Evolutionary conservation across 176 grass and related monocot genomes (phyloP).

Genomic region (Cenchrus americanus): DNA sequence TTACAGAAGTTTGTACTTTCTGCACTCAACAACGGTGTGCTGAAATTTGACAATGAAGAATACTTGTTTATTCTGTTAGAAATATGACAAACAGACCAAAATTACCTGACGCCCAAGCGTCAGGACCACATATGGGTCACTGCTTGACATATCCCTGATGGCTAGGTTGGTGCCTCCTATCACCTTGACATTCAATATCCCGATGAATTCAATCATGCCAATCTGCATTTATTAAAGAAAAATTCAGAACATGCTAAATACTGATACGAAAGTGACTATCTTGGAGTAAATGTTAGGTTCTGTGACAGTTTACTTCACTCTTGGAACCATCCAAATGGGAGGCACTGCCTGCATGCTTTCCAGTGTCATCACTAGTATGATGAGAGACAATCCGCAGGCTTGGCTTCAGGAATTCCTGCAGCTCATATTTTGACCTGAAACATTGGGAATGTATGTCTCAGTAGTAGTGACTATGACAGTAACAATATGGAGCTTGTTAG

Average conservation of each 20-base stretch:
- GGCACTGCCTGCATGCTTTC: constrained; percentile 42
- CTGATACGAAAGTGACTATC: background rate
- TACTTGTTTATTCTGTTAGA: background rate
- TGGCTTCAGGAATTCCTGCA: constrained; percentile 84
- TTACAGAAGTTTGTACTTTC: constrained; percentile 66
- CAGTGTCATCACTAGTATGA: constrained; percentile 22
- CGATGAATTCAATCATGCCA: constrained; percentile 66
- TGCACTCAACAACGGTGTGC: constrained; percentile 30
- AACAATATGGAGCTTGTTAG: background rate
- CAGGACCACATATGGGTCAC: constrained; percentile 76
- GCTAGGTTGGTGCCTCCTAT: constrained; percentile 77
- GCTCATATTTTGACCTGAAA: constrained; percentile 81
- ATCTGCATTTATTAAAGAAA: constrained; percentile 30
- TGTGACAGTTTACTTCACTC: constrained; percentile 53
- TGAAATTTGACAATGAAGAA: constrained; percentile 14
- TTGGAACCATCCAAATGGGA: constrained; percentile 55
- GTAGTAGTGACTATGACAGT: background rate
- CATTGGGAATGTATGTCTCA: constrained; percentile 12
- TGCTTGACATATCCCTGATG: constrained; percentile 73
- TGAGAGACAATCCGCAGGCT: constrained; percentile 75
- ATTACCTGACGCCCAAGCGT: constrained; percentile 73
- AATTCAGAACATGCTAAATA: background rate
- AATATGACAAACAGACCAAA: background rate
- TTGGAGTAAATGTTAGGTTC: background rate
- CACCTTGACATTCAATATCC: constrained; percentile 75